A percentile compares a stretch with the other conserved stretches of the same genome.
phyloP scores from a whole-genome alignment of 352 stramenopile genomes.

The Globisporangium solare region DNA sequence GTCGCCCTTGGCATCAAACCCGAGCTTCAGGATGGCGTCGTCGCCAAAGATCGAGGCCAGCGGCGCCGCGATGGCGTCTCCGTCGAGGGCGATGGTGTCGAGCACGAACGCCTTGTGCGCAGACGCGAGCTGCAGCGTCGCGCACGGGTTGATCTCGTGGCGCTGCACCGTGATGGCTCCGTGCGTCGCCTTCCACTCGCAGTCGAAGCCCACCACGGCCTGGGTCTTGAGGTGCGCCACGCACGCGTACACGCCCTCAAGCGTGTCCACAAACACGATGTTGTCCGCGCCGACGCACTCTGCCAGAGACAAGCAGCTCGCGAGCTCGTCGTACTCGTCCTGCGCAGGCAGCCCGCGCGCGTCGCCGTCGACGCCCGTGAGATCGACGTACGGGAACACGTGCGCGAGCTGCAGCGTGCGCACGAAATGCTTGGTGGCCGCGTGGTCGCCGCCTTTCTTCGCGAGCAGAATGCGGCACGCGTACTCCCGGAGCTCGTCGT shows the following conservation, averaged over 20 bases:
- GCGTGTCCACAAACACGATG: constrained; percentile 60
- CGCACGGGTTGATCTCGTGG: constrained; percentile 27
- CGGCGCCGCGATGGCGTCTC: constrained; percentile 15
- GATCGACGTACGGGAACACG: constrained; percentile 49
- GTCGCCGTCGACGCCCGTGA: background rate
- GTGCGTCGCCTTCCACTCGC: constrained; percentile 67
- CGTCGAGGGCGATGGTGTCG: constrained; percentile 48
- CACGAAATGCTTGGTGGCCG: constrained; percentile 53
- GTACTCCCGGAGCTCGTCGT: constrained; percentile 30
- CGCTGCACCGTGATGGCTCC: background rate
- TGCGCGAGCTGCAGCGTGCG: constrained; percentile 28
- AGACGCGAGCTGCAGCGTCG: constrained; percentile 66
- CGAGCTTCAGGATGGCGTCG: constrained; percentile 57
- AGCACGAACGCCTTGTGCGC: constrained; percentile 54
- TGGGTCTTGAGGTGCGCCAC: constrained; percentile 34
- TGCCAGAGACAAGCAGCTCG: constrained; percentile 42
- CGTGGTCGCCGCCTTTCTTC: constrained; percentile 30
- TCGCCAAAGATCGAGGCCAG: constrained; percentile 41
- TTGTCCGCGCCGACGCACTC: constrained; percentile 34
- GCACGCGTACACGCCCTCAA: constrained; percentile 26
- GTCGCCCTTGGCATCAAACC: constrained; percentile 66
- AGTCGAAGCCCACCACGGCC: constrained; percentile 67
- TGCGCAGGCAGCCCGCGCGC: constrained; percentile 20
- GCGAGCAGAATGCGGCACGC: constrained; percentile 53
- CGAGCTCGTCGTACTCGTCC: constrained; percentile 37